Evolutionary conservation across 306 rosid species (phyloP).

Genomic region (Canavalia gladiata): DNA sequence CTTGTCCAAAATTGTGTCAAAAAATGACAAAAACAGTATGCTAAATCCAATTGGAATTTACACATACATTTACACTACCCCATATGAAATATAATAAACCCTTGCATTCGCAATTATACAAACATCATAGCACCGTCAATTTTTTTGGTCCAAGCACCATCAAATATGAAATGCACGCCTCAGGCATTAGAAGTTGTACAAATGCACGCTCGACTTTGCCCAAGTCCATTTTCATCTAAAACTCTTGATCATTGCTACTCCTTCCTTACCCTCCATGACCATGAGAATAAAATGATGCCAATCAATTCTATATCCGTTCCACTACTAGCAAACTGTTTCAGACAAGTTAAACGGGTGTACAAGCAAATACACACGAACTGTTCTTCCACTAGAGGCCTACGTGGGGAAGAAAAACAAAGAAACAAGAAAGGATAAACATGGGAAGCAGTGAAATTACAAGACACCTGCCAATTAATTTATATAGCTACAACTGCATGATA

Average conservation of each 20-base stretch:
- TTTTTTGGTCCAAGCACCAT: not conserved
- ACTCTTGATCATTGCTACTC: not conserved
- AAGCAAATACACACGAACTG: slow-evolving; percentile 68
- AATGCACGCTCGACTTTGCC: not conserved
- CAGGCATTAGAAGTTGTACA: not conserved
- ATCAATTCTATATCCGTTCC: slow-evolving; percentile 53
- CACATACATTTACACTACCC: not conserved
- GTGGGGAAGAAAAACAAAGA: slow-evolving; percentile 29
- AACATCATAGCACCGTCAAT: not conserved
- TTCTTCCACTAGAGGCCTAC: slow-evolving; percentile 58
- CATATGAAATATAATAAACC: not conserved
- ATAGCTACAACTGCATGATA: slow-evolving; percentile 54
- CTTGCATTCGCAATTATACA: not conserved
- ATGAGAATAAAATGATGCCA: slow-evolving; percentile 25
- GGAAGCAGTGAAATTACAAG: slow-evolving; percentile 48
- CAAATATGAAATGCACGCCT: not conserved
- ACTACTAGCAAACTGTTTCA: slow-evolving; percentile 56
- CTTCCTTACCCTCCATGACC: slow-evolving; percentile 9
- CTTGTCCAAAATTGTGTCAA: not conserved
- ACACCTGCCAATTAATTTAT: slow-evolving; percentile 62
- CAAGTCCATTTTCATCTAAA: not conserved
- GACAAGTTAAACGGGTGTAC: slow-evolving; percentile 53
- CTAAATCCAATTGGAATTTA: not conserved
- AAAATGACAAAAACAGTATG: not conserved
- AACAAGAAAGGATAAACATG: slow-evolving; percentile 31